Base-by-base conservation (phyloP, 768 basidiomycete genomes). In the Suillus occidentalis region DNA sequence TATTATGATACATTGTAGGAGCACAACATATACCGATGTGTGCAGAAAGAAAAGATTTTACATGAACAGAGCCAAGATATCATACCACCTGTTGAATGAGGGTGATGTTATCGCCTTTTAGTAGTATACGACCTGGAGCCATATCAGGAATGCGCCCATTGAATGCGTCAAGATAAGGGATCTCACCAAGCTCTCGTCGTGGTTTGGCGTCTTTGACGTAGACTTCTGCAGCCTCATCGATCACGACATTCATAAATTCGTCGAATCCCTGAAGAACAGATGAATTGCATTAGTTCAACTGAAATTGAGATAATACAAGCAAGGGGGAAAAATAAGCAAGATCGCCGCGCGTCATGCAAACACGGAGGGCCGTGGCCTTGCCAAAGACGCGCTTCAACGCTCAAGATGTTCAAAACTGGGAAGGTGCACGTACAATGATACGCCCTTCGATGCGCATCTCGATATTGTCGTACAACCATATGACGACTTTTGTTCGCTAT, bases 21-120 rank as follows among this genome's bases (percentile, higher is more conserved):
- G 64, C 64, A 43, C 37, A 57, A 57, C 66, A 50, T 60, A 62
- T 63, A 63, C 52, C 57, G 25, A 60, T 64, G 61, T 43, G 60
- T 64, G 63, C 63, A 59, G 25, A 42, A 56, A 61, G 52, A 62
- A 45, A 55, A 36, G 22, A 20, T 73, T 71, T 68, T 73, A 64
- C 37, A 58, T 57, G 49, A 22, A 50, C 22, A 37, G 36, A 47
- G 43, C 18, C 25, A 40, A 9, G 25, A 52, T 37, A 53, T 77
- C 68, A 80, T 72, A 73, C 75, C 36, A 81, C 68, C 78, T 89
- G 91, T 74, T 97, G 94, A 75, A 98, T 97, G 62, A 96, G 86
- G n/a, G 97, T 98, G 73, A 99, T 98, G 75, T 96, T 97, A 75
- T 99, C 97, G 65, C 97, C 97, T 79, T 99, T 99, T 68, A 99